phyloP scores from a whole-genome alignment of 495 filamentous ascomycete genomes.

The Daldinia grandis region DNA sequence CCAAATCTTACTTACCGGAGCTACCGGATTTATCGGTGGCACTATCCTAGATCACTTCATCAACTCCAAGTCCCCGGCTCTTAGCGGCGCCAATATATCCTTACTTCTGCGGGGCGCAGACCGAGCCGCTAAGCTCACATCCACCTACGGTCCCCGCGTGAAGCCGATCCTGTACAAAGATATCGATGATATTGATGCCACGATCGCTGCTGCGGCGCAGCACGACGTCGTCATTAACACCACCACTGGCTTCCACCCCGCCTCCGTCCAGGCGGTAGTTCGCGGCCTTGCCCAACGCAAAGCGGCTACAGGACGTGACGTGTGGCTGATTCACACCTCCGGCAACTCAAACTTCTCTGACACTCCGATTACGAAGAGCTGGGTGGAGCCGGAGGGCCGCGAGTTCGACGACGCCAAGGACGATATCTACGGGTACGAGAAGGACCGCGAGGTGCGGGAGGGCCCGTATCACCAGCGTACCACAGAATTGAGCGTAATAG shows the following conservation, averaged over 20 bases:
- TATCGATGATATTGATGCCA: conserved; percentile 46
- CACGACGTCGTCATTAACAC: conserved; percentile 56
- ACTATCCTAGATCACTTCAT: conserved; percentile 38
- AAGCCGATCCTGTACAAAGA: conserved; percentile 34
- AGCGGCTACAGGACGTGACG: conserved; percentile 38
- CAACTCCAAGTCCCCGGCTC: conserved; percentile 18
- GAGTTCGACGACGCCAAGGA: conserved; percentile 54
- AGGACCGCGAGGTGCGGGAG: conserved; percentile 45
- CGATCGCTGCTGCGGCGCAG: conserved; percentile 43
- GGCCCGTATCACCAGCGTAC: conserved; percentile 55
- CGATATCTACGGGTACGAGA: conserved; percentile 54
- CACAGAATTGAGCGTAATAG: conserved; percentile 56
- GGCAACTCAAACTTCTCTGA: conserved; percentile 61
- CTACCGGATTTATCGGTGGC: conserved; percentile 44
- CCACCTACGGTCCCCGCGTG: conserved; percentile 36
- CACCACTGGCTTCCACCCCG: conserved; percentile 45
- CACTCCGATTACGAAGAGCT: conserved; percentile 49
- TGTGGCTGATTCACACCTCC: conserved; percentile 55
- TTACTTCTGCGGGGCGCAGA: conserved; percentile 32
- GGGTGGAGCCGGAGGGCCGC: conserved; percentile 44
- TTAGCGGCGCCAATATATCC: conserved; percentile 25
- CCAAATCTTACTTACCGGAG: conserved; percentile 43
- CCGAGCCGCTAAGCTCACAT: conserved; percentile 27
- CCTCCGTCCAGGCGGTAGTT: conserved; percentile 47
- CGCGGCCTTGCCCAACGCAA: conserved; percentile 50